A percentile compares a stretch with the other conserved stretches of the same genome.
Evolutionary conservation across 2,329 filamentous ascomycete species (phyloP).

Genomic region (Ophiostoma tasmaniense): DNA sequence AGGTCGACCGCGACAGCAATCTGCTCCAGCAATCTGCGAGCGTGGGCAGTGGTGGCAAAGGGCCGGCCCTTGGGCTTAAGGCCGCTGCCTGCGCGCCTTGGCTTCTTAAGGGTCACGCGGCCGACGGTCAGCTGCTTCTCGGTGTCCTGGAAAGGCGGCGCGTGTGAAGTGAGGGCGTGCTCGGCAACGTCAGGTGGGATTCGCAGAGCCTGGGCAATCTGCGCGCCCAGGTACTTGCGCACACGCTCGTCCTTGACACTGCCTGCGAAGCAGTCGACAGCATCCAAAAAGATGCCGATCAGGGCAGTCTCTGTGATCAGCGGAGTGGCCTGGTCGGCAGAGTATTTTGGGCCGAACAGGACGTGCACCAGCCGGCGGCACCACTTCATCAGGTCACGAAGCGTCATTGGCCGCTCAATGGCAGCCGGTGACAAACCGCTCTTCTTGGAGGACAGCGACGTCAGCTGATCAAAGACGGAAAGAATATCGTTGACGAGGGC

Average conservation of each 20-base stretch:
- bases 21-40: constrained; percentile 77
- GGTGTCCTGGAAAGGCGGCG: constrained; percentile 59
- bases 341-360: constrained; percentile 32
- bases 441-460: constrained; percentile 24
- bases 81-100: constrained; percentile 32
- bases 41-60: constrained; percentile 84
- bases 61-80: constrained; percentile 39
- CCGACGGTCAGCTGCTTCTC: constrained; percentile 55
- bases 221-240: constrained; percentile 51
- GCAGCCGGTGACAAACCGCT: constrained; percentile 26
- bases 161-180: constrained; percentile 65
- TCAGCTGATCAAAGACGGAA: constrained; percentile 48
- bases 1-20: constrained; percentile 74
- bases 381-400: constrained; percentile 80
- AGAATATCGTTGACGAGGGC: constrained; percentile 53
- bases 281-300: constrained; percentile 87
- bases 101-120: constrained; percentile 54
- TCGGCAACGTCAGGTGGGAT: constrained; percentile 74
- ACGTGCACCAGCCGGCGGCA: constrained; percentile 66
- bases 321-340: constrained; percentile 36
- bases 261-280: constrained; percentile 83
- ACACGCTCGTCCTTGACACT: constrained; percentile 60
- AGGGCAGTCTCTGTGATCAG: constrained; percentile 60
- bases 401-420: constrained; percentile 42
- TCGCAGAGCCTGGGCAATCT: constrained; percentile 79